Evolutionary conservation across 441 rosid species (phyloP).

Genomic region (Gossypium laxum): DNA sequence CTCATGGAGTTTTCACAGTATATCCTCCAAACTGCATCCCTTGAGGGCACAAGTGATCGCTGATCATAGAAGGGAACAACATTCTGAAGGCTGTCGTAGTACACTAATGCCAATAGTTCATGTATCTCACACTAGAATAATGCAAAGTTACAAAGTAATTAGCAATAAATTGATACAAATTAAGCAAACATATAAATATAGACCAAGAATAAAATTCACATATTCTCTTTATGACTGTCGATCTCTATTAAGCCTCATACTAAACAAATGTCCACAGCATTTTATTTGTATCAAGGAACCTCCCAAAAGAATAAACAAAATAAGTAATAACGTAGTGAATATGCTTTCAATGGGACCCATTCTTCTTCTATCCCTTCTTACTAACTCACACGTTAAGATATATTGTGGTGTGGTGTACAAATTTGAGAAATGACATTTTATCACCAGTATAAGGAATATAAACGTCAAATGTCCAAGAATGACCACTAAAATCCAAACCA

Average conservation of each 20-base stretch:
- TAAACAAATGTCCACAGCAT: neutral
- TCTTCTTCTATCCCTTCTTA: neutral
- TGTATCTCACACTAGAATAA: slow-evolving; percentile 78
- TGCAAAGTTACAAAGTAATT: slow-evolving; percentile 23
- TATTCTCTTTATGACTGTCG: neutral
- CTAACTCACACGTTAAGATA: neutral
- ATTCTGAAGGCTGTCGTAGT: slow-evolving; percentile 97
- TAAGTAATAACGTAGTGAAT: neutral
- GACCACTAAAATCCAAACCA: neutral
- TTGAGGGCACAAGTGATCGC: slow-evolving; percentile 65
- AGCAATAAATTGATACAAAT: slow-evolving; percentile 12
- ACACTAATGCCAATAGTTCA: slow-evolving; percentile 89
- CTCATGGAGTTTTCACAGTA: slow-evolving; percentile 77
- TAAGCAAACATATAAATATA: slow-evolving; percentile 4
- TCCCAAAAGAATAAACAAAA: neutral
- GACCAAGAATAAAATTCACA: neutral
- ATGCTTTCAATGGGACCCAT: neutral
- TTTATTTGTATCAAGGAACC: neutral
- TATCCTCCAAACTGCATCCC: slow-evolving; percentile 67
- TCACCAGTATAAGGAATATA: neutral
- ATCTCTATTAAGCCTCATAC: neutral
- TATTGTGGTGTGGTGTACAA: neutral
- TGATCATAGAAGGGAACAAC: slow-evolving; percentile 95
- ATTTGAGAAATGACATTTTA: slow-evolving; percentile 7
- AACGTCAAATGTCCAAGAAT: slow-evolving; percentile 7